Base-by-base conservation (phyloP, 306 rosid genomes). In the Potentilla sterilis region DNA sequence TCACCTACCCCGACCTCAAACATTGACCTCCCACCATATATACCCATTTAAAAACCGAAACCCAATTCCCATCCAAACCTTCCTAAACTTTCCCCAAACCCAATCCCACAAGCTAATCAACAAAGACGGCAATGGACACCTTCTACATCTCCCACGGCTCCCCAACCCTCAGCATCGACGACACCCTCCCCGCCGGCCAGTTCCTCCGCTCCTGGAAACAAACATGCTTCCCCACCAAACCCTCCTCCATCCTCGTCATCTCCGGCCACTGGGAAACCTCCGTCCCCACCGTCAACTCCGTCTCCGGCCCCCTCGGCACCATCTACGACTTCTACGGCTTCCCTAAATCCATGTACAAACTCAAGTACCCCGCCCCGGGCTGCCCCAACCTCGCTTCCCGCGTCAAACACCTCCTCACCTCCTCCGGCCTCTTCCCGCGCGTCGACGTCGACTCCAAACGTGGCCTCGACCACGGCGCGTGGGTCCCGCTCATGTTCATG, bases 391-490 rank as follows among this genome's bases (percentile, higher is more conserved):
- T 90, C 67, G 96, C 93, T 9, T 87, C 43, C 80, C 89, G 86
- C 72, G 95, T 90, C 80, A 94, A 94, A 80, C 86, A 88, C 38
- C 77, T 90, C 42, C 85, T 94, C 3, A 15, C 65, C 13, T 67
- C 71, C 43, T 81, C 90, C 0, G 96, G 94, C 14, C 51, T 80
- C 40, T 37, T 37, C 69, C 40, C 75, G 65, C 87, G 73, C 0
- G 95, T 91, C 1, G 90, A 88, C 5, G 96, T 90, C 70, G 93
- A 89, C 69, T 74, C 11, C 16, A 87, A 80, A 9, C 78, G 95
- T 19, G 98, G 98, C 44, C 90, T 94, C 38, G 98, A 94, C 68
- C 98, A 94, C 67, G 96, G 97, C 42, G 94, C 96, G 3, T 94
- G 97, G 96, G 90, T 91, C 61, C 98, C 95, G 2, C 89, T 94